A percentile compares a stretch with the other conserved stretches of the same genome.
Conservation (phyloP, 1,139 yeast genomes). For the Arxiozyma telluris region DNA sequence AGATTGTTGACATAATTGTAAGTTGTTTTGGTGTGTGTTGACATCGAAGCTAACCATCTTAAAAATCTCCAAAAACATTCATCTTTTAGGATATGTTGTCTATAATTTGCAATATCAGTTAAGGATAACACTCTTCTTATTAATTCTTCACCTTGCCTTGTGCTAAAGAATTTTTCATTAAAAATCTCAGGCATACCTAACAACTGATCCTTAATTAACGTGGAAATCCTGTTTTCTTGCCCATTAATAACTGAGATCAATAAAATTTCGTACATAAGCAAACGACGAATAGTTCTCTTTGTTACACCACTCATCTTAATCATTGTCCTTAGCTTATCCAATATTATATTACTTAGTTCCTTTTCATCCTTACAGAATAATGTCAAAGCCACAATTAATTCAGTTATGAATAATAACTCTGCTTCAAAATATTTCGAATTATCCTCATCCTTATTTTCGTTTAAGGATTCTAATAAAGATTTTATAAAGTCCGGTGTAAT, state of each 20-base stretch:
- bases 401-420: slow-evolving; percentile 48
- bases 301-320: slow-evolving; percentile 16
- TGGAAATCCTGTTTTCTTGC: slow-evolving; percentile 12
- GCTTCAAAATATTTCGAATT: slow-evolving; percentile 44
- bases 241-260: slow-evolving; percentile 26
- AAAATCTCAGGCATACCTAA: slow-evolving; percentile 24
- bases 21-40: slow-evolving; percentile 42
- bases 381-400: slow-evolving; percentile 44
- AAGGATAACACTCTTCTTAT: slow-evolving; percentile 47
- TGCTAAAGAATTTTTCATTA: slow-evolving; percentile 27
- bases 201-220: slow-evolving; percentile 17
- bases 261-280: slow-evolving; percentile 24
- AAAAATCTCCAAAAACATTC: slow-evolving; percentile 60
- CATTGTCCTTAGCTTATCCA: slow-evolving; percentile 17
- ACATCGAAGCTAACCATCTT: slow-evolving; percentile 48
- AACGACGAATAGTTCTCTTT: slow-evolving; percentile 22
- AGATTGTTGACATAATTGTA: slow-evolving; percentile 42
- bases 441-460: slow-evolving; percentile 21
- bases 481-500: slow-evolving; percentile 26
- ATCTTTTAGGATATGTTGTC: slow-evolving; percentile 34
- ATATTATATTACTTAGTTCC: slow-evolving; percentile 23
- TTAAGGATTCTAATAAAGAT: slow-evolving; percentile 27
- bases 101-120: slow-evolving; percentile 43
- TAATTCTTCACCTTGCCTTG: slow-evolving; percentile 41
- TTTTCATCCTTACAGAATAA: slow-evolving; percentile 38